Conservation (phyloP, 306 rosid species). For the Alnus rubra region DNA sequence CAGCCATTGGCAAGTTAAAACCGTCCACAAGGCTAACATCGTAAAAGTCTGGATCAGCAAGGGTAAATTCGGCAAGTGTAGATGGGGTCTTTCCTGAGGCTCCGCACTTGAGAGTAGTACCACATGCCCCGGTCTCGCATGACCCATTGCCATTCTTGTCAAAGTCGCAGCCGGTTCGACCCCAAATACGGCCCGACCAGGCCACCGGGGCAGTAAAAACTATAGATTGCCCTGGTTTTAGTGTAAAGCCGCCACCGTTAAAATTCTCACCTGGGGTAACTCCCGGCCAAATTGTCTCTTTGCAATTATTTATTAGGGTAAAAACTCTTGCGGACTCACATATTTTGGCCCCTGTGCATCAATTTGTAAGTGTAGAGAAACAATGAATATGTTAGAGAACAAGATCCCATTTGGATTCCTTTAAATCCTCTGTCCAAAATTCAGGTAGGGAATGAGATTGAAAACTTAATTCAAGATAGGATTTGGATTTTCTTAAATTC, state of each 20-base stretch:
- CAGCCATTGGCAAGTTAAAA: slow-evolving; percentile 62
- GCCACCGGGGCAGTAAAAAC: slow-evolving; percentile 62
- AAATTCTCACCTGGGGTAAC: slow-evolving; percentile 64
- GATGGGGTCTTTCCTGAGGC: slow-evolving; percentile 78
- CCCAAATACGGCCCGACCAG: slow-evolving; percentile 95
- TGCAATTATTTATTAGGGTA: slow-evolving; percentile 78
- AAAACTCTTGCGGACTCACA: slow-evolving; percentile 68
- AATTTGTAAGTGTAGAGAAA: not conserved
- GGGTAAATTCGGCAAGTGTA: slow-evolving; percentile 78
- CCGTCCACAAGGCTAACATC: slow-evolving; percentile 96
- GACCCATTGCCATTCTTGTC: slow-evolving; percentile 52
- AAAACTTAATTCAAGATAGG: no score
- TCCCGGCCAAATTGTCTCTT: slow-evolving; percentile 86
- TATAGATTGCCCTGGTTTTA: slow-evolving; percentile 59
- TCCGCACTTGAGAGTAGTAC: slow-evolving; percentile 49
- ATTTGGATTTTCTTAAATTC: no score
- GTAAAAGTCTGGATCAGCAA: slow-evolving; percentile 56
- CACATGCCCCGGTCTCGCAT: slow-evolving; percentile 80
- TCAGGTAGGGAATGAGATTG: no score
- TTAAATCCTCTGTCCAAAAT: no score
- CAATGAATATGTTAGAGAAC: not conserved
- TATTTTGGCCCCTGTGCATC: slow-evolving; percentile 43
- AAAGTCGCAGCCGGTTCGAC: slow-evolving; percentile 88
- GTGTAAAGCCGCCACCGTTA: slow-evolving; percentile 71
- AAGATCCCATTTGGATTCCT: no score